Evolutionary conservation across 805 yeast genomes (phyloP), one percentile per base, ranked within the genome.

Genomic region (Kodamaea fukazawae): DNA sequence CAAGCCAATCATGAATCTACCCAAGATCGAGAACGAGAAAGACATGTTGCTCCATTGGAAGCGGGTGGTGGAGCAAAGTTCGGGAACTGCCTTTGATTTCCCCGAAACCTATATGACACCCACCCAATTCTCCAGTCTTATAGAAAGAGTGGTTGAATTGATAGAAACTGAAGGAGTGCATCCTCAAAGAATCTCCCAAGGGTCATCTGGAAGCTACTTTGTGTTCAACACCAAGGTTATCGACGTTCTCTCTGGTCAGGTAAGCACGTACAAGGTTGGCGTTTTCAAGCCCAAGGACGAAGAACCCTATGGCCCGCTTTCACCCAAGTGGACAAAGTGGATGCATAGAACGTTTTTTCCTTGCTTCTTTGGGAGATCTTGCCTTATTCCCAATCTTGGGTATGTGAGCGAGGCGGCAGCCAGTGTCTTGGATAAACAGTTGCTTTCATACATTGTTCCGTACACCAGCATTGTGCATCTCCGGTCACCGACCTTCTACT

Each of bases 321-420:
- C 85, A 3, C 89, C 90, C 1, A 83, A 83, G 54, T 81, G 89
- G 88, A 76, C 85, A 1, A 83, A 83, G 58, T 83, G 90, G 89
- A 55, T 81, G 3, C 89, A 83, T 53, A 57, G 89, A 48, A 83
- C 82, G 18, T 70, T 83, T 45, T 83, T 83, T 41, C 90, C 90
- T 2, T 83, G 88, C 49, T 83, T 81, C 54, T 83, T 83, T 60
- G 89, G 90, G 4, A 57, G 90, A 38, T 73, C 83, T 23, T 83
- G 89, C 54, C 59, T 83, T 36, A 81, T 83, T 18, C 87, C 88
- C 1, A 83, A 83, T 55, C 67, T 79, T 29, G 89, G 87, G 0
- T 83, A 83, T 53, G 71, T 83, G 12, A 75, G 86, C 42, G 90
- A 83, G 54, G 76, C 83, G 10, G 87, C 86, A 0, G 87, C 89